These are phyloP conservation scores for Globisporangium emineosum DNA, from an alignment of 352 stramenopile species.

Conservation along the genomic window DNA sequence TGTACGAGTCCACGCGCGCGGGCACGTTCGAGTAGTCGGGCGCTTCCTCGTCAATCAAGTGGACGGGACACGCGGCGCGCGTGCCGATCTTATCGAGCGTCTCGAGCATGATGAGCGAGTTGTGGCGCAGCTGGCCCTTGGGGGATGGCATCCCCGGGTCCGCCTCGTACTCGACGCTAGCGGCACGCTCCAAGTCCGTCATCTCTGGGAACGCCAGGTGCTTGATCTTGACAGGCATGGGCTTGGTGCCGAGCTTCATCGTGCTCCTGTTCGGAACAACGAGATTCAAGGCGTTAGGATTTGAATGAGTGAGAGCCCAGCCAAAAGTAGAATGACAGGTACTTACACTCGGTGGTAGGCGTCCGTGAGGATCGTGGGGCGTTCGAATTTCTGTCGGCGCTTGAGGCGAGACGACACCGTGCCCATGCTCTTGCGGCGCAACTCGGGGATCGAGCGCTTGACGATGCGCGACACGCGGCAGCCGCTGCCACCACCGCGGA, in stretches of 20 bases:
- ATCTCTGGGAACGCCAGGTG: conserved; percentile 45
- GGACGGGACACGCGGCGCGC: conserved; percentile 61
- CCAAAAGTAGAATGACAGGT: background rate
- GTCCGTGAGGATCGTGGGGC: conserved; percentile 62
- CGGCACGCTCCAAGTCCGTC: conserved; percentile 19
- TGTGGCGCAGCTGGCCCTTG: conserved; percentile 41
- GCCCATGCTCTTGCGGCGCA: conserved; percentile 47
- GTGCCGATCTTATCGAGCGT: conserved; percentile 77
- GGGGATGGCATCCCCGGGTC: conserved; percentile 54
- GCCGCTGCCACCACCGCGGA: conserved; percentile 43
- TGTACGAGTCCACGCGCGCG: conserved; percentile 59
- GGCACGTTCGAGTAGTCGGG: conserved; percentile 54
- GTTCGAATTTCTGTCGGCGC: conserved; percentile 58
- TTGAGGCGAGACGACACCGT: conserved; percentile 67
- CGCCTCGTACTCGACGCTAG: conserved; percentile 28
- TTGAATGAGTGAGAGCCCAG: background rate
- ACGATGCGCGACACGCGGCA: conserved; percentile 32
- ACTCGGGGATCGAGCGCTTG: conserved; percentile 27
- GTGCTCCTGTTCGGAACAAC: conserved; percentile 36
- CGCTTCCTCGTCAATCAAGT: conserved; percentile 53
- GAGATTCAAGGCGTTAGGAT: background rate
- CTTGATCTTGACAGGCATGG: conserved; percentile 41
- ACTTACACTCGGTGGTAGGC: conserved; percentile 69
- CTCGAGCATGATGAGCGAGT: conserved; percentile 61
- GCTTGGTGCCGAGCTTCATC: conserved; percentile 69